phyloP scores from a whole-genome alignment of 345 rosid genomes.

The Gossypium raimondii region DNA sequence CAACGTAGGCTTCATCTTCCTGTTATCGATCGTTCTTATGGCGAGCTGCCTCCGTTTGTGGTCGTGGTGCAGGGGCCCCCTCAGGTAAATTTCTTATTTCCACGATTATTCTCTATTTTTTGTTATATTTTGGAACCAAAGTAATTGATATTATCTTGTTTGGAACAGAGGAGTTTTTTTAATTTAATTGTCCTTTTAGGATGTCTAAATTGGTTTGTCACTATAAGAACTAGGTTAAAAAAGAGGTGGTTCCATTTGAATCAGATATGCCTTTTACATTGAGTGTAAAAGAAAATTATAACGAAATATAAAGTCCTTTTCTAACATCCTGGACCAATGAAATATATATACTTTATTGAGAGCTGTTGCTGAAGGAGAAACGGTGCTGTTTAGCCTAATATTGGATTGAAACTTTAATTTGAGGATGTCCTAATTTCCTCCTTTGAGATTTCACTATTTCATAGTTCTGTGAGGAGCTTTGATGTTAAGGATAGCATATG shows the following conservation, averaged over 20 bases:
- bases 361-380: neutral
- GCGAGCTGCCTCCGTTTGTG: constrained; percentile 79
- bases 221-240: neutral
- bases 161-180: neutral
- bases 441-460: neutral
- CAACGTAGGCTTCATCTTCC: constrained; percentile 81
- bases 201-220: neutral
- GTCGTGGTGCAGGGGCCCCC: constrained; percentile 93
- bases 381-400: neutral
- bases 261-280: neutral
- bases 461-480: neutral
- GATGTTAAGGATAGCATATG: neutral
- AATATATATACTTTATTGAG: neutral
- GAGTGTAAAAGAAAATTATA: neutral
- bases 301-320: neutral
- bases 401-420: neutral
- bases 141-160: neutral
- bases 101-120: neutral
- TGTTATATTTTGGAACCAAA: neutral
- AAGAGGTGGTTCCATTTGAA: neutral
- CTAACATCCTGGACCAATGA: neutral
- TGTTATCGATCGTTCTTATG: constrained; percentile 67
- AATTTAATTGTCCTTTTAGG: neutral
- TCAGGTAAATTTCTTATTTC: constrained; percentile 38
- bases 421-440: neutral